Conservation (phyloP, 768 basidiomycete species). For the Leucocoprinus leucothites region DNA sequence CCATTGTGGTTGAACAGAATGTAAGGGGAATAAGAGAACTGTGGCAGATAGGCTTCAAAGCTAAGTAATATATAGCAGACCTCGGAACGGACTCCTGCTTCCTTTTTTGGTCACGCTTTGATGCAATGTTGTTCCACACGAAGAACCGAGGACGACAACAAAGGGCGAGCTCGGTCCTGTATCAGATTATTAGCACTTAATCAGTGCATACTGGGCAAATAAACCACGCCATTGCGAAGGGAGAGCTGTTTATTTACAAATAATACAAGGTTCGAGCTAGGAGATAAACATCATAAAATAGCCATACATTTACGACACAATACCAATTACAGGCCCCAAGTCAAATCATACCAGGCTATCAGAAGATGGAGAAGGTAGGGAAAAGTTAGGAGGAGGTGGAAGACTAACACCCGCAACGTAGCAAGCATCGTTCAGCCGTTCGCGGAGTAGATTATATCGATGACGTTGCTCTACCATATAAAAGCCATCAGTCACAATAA, state of each 20-base stretch:
- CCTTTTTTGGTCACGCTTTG: constrained; percentile 5
- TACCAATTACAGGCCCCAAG: background rate
- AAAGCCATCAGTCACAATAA: constrained; percentile 12
- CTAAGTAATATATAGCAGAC: constrained; percentile 6
- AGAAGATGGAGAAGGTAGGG: constrained; percentile 24
- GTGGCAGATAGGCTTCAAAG: constrained; percentile 5
- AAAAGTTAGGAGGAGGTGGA: constrained; percentile 39
- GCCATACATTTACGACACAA: background rate
- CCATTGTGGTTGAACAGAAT: constrained; percentile 10
- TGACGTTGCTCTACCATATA: constrained; percentile 44
- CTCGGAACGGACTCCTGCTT: constrained; percentile 1
- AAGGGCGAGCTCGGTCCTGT: too few relatives aligned
- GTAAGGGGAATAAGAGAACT: background rate
- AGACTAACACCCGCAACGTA: constrained; percentile 41
- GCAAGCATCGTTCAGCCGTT: constrained; percentile 45
- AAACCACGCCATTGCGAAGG: too few relatives aligned
- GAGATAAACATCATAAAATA: constrained; percentile 1
- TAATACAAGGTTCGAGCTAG: background rate
- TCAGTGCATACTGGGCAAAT: too few relatives aligned
- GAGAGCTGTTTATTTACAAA: background rate
- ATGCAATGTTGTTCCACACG: background rate
- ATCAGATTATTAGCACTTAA: background rate
- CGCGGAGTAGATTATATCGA: constrained; percentile 44
- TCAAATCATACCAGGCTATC: constrained; percentile 27
- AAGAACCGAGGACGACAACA: background rate